Conservation (phyloP, 176 grass and related monocot genomes). For the Typha latifolia region DNA sequence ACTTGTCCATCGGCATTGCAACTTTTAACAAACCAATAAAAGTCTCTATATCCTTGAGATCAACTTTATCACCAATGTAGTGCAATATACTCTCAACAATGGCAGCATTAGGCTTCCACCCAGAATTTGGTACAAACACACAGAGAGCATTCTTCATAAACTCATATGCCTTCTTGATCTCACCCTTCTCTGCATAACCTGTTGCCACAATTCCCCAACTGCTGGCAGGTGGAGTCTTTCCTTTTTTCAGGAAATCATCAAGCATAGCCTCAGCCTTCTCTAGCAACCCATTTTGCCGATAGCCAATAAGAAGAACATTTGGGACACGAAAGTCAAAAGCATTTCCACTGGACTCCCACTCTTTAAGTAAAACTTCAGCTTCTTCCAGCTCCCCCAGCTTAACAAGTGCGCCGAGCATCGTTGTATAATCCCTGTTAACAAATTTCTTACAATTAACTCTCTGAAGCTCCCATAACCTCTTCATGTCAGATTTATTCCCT, state of each 20-base stretch:
- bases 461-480: slow-evolving; percentile 67
- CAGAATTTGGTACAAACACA: slow-evolving; percentile 33
- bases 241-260: slow-evolving; percentile 38
- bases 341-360: slow-evolving; percentile 60
- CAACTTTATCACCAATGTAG: slow-evolving; percentile 44
- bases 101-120: slow-evolving; percentile 44
- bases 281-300: slow-evolving; percentile 43
- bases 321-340: slow-evolving; percentile 49
- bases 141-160: slow-evolving; percentile 53
- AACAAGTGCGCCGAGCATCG: slow-evolving; percentile 50
- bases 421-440: slow-evolving; percentile 55
- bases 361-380: slow-evolving; percentile 68
- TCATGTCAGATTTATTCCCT: slow-evolving; percentile 43
- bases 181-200: slow-evolving; percentile 49
- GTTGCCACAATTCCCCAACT: slow-evolving; percentile 65
- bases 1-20: slow-evolving; percentile 36
- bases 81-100: slow-evolving; percentile 49
- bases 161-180: slow-evolving; percentile 49
- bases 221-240: slow-evolving; percentile 46
- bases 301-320: slow-evolving; percentile 56
- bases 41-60: slow-evolving; percentile 43
- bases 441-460: slow-evolving; percentile 58
- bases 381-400: slow-evolving; percentile 54
- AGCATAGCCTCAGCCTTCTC: slow-evolving; percentile 58
- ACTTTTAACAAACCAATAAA: slow-evolving; percentile 56